Base-by-base conservation (phyloP, 1,139 yeast species). In the Sugiyamaella neomexicana region DNA sequence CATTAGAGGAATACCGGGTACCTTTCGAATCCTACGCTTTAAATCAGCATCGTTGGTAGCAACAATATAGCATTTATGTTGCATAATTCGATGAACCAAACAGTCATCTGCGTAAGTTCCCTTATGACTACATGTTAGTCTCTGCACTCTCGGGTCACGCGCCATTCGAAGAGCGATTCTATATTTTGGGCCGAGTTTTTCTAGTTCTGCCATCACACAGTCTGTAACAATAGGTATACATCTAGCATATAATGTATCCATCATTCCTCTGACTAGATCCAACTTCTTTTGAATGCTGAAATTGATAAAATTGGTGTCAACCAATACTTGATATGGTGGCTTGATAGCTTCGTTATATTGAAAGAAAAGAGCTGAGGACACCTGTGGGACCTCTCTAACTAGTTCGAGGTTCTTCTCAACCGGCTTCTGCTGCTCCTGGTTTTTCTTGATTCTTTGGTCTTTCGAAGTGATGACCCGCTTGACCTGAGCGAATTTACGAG, bases 41-140 rank as follows among this genome's bases (percentile, higher is more conserved):
- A 93, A 76, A 65, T 93, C 98, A n/a, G 96, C 97, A 83, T 93
- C 99, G 71, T 93, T 93, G 1, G 98, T 91, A 45, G 99, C 99
- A 41, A 93, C 98, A 55, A 93, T 91, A 68, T 84, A 93, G 72
- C 99, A 93, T 69, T 93, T 93, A 73, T 93, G 98, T 67, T 91
- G 98, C 72, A 91, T 80, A 5, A 93, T 96, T 62, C 99, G 78
- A 68, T 87, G 85, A 27, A 93, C 98, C 39, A 93, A 73, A 71
- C 99, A 93, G 72, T 93, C 99, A 82, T 93, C 99, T 32, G 99
- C 99, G 76, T 93, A 93, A 0, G 97, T 93, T 16, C 99, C 99
- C 63, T 85, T 86, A 67, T 93, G 99, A 16, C 95, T 79, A 68
- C 99, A 93, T 43, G 85, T 88, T 46, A 93, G 77, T 59, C 98